Conservation (phyloP, 306 rosid genomes). For the Lagenaria siceraria region DNA sequence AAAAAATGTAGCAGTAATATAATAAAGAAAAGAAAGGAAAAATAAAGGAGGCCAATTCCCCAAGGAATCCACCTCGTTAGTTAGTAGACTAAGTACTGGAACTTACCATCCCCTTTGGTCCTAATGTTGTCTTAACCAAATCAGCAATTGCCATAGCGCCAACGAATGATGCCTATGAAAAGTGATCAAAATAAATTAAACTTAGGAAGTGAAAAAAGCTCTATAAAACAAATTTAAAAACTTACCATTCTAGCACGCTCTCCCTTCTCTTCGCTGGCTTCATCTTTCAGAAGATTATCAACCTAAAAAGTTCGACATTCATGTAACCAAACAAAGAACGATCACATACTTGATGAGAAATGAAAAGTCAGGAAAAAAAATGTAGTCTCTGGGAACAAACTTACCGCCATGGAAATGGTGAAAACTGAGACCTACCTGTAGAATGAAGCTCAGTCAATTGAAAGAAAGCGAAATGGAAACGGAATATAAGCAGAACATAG, state of each 20-base stretch:
- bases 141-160: slow-evolving; percentile 97
- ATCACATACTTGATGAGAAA: not conserved
- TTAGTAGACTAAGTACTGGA: not conserved
- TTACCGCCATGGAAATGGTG: not conserved
- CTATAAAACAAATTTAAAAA: not conserved
- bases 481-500: not conserved
- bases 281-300: slow-evolving; percentile 74
- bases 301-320: slow-evolving; percentile 25
- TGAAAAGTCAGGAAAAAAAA: not conserved
- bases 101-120: slow-evolving; percentile 94
- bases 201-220: not conserved
- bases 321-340: not conserved
- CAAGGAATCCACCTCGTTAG: not conserved
- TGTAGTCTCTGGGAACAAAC: not conserved
- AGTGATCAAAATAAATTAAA: not conserved
- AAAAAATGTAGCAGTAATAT: not conserved
- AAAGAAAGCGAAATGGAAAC: not conserved
- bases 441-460: not conserved
- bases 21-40: not conserved
- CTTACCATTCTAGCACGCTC: slow-evolving; percentile 95
- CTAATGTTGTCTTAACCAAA: slow-evolving; percentile 90
- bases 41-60: not conserved
- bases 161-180: slow-evolving; percentile 68
- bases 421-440: not conserved
- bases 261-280: slow-evolving; percentile 93